Base-by-base conservation (phyloP, 352 stramenopile genomes). In the Pythium graminicola region DNA sequence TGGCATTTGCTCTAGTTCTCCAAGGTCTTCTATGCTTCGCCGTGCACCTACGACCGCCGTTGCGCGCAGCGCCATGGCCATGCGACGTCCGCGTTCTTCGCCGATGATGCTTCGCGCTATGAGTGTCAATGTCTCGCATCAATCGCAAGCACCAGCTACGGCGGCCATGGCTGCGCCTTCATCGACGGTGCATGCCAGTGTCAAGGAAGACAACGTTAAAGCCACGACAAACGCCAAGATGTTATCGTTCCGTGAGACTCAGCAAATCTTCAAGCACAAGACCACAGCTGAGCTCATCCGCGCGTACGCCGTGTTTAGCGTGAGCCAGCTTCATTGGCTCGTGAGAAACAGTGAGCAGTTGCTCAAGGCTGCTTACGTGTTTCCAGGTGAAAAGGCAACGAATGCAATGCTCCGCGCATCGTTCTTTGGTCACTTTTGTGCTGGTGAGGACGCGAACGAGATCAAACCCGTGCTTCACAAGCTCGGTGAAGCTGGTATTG, bases 381-480 rank as follows among this genome's bases (percentile, higher is more conserved):
- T 98, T 39, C 75, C 76, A 1, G 93, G 95, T 31, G 51, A 69
- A 10, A 77, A 49, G 38, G 62, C 98, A 42, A 97, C 91, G 11
- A 85, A 98, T 73, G 62, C 67, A 14, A 29, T 97, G 24, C 64
- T 99, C 55, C 86, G 91, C 36, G 46, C 73, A n/a, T 97, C 92
- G 9, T 98, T 99, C 59, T 99, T 98, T 69, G 73, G 77, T 19
- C 95, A 99, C 53, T 99, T 99, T 66, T 99, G 96, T 69, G 95
- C 88, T 13, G 96, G 95, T 17, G 76, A 98, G 49, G 65, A 95
- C 50, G 75, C 83, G 43, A 77, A 92, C 26, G 77, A 86, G 60
- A 95, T 96, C 57, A 72, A 80, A 10, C 85, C 86, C 10, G 73
- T 86, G 27, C 76, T 97, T 22, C 40, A 73, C 19, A 72, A 94